These are phyloP conservation scores for Fagopyrum esculentum DNA, from an alignment of 148 eudicot genomes.

Conservation along the genomic window DNA sequence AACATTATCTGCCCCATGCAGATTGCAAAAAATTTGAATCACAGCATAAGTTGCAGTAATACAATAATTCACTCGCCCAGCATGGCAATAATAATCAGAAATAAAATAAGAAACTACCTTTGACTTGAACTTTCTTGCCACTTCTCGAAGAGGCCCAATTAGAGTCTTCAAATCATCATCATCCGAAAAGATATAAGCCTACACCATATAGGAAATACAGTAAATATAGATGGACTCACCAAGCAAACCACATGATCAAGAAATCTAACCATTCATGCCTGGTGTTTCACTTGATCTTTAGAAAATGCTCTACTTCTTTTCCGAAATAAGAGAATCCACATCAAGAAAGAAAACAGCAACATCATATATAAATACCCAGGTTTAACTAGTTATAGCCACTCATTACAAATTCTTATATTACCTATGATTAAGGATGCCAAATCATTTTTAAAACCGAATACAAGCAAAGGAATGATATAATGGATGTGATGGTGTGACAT, in stretches of 20 bases:
- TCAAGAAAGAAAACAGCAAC: neutral
- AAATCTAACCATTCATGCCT: neutral
- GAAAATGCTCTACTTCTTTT: neutral
- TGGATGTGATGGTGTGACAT: neutral
- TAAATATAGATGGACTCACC: neutral
- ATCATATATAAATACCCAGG: neutral
- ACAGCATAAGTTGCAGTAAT: neutral
- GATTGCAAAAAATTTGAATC: neutral
- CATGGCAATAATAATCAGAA: neutral
- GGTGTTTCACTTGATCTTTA: neutral
- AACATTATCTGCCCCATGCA: conserved; percentile 57
- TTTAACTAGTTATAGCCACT: neutral
- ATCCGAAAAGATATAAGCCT: conserved; percentile 79
- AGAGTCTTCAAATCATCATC: conserved; percentile 56
- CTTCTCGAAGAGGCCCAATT: conserved; percentile 55
- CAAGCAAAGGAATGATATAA: neutral
- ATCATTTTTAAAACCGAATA: neutral
- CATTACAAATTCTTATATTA: neutral
- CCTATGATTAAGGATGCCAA: neutral
- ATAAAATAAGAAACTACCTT: conserved; percentile 38
- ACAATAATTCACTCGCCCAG: neutral
- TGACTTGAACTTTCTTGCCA: conserved; percentile 69
- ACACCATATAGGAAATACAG: conserved; percentile 17
- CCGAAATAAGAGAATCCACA: neutral
- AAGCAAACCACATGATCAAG: neutral